Evolutionary conservation across 805 yeast species (phyloP).

Genomic region (Wickerhamiella slavikovae): DNA sequence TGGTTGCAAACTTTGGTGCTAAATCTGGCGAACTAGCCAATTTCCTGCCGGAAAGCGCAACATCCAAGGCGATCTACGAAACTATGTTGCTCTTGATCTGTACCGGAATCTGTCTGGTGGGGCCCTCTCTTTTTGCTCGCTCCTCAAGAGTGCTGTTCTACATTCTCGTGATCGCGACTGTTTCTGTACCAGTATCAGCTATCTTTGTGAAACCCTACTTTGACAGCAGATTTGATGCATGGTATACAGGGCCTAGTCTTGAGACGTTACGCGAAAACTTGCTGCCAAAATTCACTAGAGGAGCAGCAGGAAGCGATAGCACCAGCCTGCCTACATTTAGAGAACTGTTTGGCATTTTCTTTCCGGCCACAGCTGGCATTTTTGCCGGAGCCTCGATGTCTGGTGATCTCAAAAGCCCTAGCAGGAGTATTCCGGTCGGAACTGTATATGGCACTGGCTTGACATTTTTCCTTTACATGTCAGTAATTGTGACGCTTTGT

Average conservation of each 20-base stretch:
- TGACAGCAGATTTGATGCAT: slow-evolving; percentile 11
- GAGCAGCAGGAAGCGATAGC: slow-evolving; percentile 77
- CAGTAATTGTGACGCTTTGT: slow-evolving; percentile 72
- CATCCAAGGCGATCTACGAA: slow-evolving; percentile 53
- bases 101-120: slow-evolving; percentile 57
- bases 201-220: slow-evolving; percentile 41
- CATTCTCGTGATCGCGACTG: slow-evolving; percentile 44
- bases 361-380: slow-evolving; percentile 97
- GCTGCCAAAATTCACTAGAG: slow-evolving; percentile 61
- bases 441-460: slow-evolving; percentile 64
- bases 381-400: slow-evolving; percentile 99
- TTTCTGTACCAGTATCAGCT: slow-evolving; percentile 66
- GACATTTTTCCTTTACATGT: slow-evolving; percentile 55
- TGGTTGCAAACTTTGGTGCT: slow-evolving; percentile 56
- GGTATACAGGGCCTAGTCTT: slow-evolving; percentile 61
- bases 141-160: slow-evolving; percentile 62
- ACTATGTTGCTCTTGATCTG: slow-evolving; percentile 49
- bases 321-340: slow-evolving; percentile 50
- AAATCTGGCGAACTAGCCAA: slow-evolving; percentile 32
- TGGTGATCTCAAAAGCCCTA: slow-evolving; percentile 73
- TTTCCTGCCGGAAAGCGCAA: slow-evolving; percentile 47
- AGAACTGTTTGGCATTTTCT: slow-evolving; percentile 81
- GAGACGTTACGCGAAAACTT: slow-evolving; percentile 42
- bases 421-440: slow-evolving; percentile 82
- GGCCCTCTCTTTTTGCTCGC: slow-evolving; percentile 60